Conservation (phyloP, 1,139 yeast species). For the Eremothecium gossypii region DNA sequence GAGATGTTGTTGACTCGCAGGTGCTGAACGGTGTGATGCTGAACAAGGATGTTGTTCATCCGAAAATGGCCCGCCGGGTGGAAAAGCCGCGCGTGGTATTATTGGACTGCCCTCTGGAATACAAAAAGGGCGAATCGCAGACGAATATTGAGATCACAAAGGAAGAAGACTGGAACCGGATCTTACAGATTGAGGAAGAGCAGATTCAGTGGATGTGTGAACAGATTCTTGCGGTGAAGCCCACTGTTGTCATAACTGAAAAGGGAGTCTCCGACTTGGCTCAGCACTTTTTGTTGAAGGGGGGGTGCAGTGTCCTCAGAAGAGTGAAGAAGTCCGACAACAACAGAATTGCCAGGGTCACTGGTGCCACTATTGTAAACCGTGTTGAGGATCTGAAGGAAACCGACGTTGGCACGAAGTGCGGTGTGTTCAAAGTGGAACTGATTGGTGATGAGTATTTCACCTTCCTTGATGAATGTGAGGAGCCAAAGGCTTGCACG, state of each 20-base stretch:
- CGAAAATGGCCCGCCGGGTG: slow-evolving; percentile 86
- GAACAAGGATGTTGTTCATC: slow-evolving; percentile 96
- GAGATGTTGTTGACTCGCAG: slow-evolving; percentile 80
- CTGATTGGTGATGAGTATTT: slow-evolving; percentile 96
- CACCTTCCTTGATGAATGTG: slow-evolving; percentile 73
- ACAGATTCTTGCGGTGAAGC: slow-evolving; percentile 73
- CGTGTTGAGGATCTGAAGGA: slow-evolving; percentile 91
- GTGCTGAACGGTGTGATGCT: slow-evolving; percentile 88
- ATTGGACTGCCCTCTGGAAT: slow-evolving; percentile 93
- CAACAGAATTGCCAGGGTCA: slow-evolving; percentile 93
- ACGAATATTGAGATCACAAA: slow-evolving; percentile 95
- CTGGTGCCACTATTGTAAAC: slow-evolving; percentile 96
- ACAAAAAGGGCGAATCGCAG: slow-evolving; percentile 98
- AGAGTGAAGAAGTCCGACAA: slow-evolving; percentile 94
- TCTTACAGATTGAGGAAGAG: slow-evolving; percentile 94
- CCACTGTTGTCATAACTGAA: slow-evolving; percentile 92
- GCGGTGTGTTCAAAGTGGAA: slow-evolving; percentile 89
- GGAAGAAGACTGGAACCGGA: slow-evolving; percentile 94
- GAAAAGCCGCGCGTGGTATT: slow-evolving; percentile 83
- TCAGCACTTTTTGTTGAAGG: slow-evolving; percentile 89
- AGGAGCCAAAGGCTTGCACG: slow-evolving; percentile 89
- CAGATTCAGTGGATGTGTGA: slow-evolving; percentile 87
- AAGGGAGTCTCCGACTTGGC: slow-evolving; percentile 98
- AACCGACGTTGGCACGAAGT: slow-evolving; percentile 75
- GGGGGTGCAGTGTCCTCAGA: slow-evolving; percentile 87